Percentiles rank a stretch among this genome's conserved stretches.
Evolutionary conservation across 2,329 filamentous ascomycete genomes (phyloP).

Genomic region (Xylaria sp.): DNA sequence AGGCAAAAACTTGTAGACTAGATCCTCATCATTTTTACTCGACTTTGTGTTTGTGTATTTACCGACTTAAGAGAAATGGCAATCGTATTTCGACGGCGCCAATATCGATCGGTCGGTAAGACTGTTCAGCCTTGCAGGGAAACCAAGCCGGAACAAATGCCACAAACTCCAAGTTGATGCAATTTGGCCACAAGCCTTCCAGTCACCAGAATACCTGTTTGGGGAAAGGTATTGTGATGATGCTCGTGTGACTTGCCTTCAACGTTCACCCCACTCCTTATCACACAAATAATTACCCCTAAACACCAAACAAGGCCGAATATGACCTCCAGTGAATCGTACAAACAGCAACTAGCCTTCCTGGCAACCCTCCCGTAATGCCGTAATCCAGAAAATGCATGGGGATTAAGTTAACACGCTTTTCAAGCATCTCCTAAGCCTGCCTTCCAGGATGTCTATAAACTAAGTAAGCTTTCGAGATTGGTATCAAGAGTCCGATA

Average conservation of each 20-base stretch:
- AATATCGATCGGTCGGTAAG: constrained; percentile 43
- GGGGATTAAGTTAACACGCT: constrained; percentile 53
- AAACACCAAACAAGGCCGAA: constrained; percentile 47
- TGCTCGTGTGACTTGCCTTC: constrained; percentile 36
- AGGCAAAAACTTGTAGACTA: constrained; percentile 50
- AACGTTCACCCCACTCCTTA: constrained; percentile 32
- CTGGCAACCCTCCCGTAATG: constrained; percentile 48
- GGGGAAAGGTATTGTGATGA: constrained; percentile 29
- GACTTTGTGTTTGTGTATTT: constrained; percentile 38
- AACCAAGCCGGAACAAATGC: constrained; percentile 37
- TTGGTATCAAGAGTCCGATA: constrained; percentile 50
- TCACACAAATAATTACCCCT: constrained; percentile 44
- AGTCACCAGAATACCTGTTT: constrained; percentile 13
- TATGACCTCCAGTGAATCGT: constrained; percentile 46
- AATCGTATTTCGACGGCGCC: constrained; percentile 47
- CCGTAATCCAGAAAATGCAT: constrained; percentile 57
- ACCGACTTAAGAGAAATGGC: constrained; percentile 41
- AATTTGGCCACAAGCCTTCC: constrained; percentile 37
- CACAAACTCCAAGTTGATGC: constrained; percentile 43
- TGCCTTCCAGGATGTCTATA: constrained; percentile 52
- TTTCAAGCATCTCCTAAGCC: constrained; percentile 53
- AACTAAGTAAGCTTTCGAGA: constrained; percentile 48
- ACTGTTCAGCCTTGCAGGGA: constrained; percentile 37
- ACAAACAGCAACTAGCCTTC: constrained; percentile 45
- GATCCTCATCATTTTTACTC: constrained; percentile 41